These are phyloP conservation scores for Nigrograna mackinnonii DNA, from an alignment of 2,329 filamentous ascomycete genomes.

Conservation along the genomic window DNA sequence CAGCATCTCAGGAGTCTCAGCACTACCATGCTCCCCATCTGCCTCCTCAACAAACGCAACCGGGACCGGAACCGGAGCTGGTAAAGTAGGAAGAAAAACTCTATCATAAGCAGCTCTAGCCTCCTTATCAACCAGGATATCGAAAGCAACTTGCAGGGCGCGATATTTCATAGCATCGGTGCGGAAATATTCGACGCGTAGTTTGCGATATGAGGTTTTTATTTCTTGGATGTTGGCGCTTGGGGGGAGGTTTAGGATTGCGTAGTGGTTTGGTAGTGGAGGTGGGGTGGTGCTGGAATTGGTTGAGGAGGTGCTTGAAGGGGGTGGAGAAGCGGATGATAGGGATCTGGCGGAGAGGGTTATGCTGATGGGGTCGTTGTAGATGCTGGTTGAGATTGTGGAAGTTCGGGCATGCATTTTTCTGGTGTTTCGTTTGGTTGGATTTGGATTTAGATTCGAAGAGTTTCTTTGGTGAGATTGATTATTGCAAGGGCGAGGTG, in stretches of 20 bases:
- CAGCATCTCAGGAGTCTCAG: background rate
- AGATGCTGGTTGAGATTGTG: background rate
- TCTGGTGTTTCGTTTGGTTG: background rate
- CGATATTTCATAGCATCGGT: conserved; percentile 32
- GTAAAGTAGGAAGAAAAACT: no score
- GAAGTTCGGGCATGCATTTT: background rate
- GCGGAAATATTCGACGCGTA: conserved; percentile 32
- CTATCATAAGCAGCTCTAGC: conserved; percentile 30
- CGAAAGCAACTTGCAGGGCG: conserved; percentile 31
- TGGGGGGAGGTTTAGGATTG: conserved; percentile 23
- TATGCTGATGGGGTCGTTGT: background rate
- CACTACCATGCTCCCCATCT: background rate
- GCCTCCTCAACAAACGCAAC: conserved; percentile 5
- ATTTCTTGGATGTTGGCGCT: conserved; percentile 33
- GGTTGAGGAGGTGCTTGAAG: background rate
- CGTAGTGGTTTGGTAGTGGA: conserved; percentile 33
- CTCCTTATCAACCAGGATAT: conserved; percentile 30
- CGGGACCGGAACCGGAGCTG: no score
- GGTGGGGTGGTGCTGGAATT: background rate
- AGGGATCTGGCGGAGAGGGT: background rate
- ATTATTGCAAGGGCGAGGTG: no score
- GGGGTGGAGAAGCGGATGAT: background rate
- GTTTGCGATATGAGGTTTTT: conserved; percentile 26
- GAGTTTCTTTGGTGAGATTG: no score
- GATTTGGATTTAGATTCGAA: no score